A percentile compares a stretch with the other conserved stretches of the same genome.
Evolutionary conservation across 805 yeast genomes (phyloP).

Genomic region (Middelhovenomyces tepae): DNA sequence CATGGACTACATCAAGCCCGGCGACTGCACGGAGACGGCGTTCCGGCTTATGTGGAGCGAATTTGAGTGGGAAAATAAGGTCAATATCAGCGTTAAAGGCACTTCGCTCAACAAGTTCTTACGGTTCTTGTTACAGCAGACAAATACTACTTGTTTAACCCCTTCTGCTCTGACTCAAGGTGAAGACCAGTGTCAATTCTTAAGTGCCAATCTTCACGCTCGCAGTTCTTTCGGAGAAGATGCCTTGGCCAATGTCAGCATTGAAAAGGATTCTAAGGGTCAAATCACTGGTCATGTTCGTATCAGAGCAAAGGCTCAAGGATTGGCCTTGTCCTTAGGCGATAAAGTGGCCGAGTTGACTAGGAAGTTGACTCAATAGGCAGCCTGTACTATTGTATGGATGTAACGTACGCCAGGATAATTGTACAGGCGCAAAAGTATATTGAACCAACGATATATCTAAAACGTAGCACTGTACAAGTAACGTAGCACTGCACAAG

Average conservation of each 20-base stretch:
- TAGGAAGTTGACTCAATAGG: too few relatives aligned
- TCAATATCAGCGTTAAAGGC: constrained; percentile 45
- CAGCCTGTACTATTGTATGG: too few relatives aligned
- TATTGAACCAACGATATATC: too few relatives aligned
- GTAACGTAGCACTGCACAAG: too few relatives aligned
- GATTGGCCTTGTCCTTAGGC: constrained; percentile 89
- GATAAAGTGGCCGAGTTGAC: constrained; percentile 78
- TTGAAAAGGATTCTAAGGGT: constrained; percentile 70
- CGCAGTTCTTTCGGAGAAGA: constrained; percentile 94
- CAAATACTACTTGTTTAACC: constrained; percentile 91
- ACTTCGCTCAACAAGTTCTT: constrained; percentile 74
- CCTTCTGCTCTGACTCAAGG: constrained; percentile 73
- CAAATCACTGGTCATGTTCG: constrained; percentile 88
- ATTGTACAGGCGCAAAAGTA: too few relatives aligned
- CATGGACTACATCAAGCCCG: constrained; percentile 95
- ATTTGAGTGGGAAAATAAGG: constrained; percentile 99
- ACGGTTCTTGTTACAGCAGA: constrained; percentile 64
- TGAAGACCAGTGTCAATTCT: constrained; percentile 61
- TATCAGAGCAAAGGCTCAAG: constrained; percentile 96
- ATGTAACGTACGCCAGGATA: too few relatives aligned
- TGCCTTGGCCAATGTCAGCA: constrained; percentile 90
- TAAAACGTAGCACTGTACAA: too few relatives aligned
- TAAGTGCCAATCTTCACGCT: constrained; percentile 90
- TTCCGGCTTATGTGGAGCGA: constrained; percentile 99
- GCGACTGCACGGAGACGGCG: constrained; percentile 75